Percentiles rank a stretch among this genome's conserved stretches.
These are phyloP conservation scores for Fraxinus ornus DNA, from an alignment of 305 asterid species.

Conservation along the genomic window DNA sequence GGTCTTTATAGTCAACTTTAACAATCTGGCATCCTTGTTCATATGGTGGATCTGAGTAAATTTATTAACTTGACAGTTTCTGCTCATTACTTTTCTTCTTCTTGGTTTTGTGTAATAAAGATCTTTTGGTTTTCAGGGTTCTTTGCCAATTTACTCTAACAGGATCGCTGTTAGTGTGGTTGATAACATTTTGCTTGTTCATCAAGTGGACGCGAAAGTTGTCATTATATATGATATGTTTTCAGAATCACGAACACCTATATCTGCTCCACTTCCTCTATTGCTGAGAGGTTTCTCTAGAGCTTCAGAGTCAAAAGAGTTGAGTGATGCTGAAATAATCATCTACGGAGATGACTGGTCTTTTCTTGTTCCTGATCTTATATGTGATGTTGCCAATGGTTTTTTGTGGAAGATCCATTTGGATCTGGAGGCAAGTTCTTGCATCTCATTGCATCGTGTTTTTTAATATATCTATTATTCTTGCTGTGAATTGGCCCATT, in stretches of 20 bases:
- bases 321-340: slow-evolving; percentile 46
- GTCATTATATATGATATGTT: slow-evolving; percentile 78
- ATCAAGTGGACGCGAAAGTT: slow-evolving; percentile 96
- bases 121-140: slow-evolving; percentile 60
- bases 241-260: slow-evolving; percentile 71
- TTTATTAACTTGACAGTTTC: background rate
- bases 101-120: slow-evolving; percentile 17
- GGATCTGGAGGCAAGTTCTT: slow-evolving; percentile 84
- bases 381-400: slow-evolving; percentile 70
- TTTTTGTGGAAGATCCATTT: slow-evolving; percentile 75
- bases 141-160: slow-evolving; percentile 79
- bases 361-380: slow-evolving; percentile 86
- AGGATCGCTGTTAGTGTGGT: slow-evolving; percentile 72
- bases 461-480: slow-evolving; percentile 21
- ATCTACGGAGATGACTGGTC: slow-evolving; percentile 81
- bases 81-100: slow-evolving; percentile 5
- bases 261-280: slow-evolving; percentile 96
- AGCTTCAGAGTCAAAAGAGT: slow-evolving; percentile 43
- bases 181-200: slow-evolving; percentile 87
- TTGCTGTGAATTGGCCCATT: slow-evolving; percentile 21
- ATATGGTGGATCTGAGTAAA: background rate
- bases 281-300: slow-evolving; percentile 68
- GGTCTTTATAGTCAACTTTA: background rate
- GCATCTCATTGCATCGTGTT: slow-evolving; percentile 15
- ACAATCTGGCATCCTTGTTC: background rate